Evolutionary conservation across 148 eudicot species (phyloP).

Genomic region (Rhododendron ovatum): DNA sequence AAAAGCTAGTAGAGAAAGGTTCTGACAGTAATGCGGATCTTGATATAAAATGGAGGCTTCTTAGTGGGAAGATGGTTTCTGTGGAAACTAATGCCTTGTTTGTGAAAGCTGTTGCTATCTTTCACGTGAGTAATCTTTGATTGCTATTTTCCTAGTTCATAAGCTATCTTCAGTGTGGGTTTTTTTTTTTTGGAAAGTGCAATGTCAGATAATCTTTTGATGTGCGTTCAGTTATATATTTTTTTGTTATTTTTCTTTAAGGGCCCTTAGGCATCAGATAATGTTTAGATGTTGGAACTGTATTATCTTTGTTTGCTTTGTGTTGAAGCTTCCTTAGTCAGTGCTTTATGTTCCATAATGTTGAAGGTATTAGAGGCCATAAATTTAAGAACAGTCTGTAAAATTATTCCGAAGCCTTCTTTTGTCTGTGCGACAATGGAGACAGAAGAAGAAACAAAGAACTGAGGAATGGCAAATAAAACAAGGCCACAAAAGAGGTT

Average conservation of each 20-base stretch:
- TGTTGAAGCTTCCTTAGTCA: background rate
- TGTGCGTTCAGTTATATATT: background rate
- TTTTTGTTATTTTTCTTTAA: background rate
- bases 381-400: background rate
- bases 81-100: conserved; percentile 51
- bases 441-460: background rate
- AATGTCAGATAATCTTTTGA: background rate
- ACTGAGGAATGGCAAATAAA: background rate
- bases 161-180: background rate
- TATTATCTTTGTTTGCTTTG: background rate
- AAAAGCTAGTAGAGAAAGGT: conserved; percentile 40
- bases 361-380: background rate
- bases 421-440: background rate
- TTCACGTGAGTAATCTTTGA: conserved; percentile 50
- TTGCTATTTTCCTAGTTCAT: background rate
- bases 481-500: background rate
- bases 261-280: background rate
- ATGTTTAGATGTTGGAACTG: background rate
- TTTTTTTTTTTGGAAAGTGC: background rate
- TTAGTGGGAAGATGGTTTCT: conserved; percentile 52
- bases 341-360: background rate
- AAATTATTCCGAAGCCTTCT: background rate
- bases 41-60: conserved; percentile 75
- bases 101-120: conserved; percentile 65
- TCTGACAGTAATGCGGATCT: conserved; percentile 21